A percentile compares a stretch with the other conserved stretches of the same genome.
Conservation (phyloP, 2,329 filamentous ascomycete species). For the Colletotrichum sp. region DNA sequence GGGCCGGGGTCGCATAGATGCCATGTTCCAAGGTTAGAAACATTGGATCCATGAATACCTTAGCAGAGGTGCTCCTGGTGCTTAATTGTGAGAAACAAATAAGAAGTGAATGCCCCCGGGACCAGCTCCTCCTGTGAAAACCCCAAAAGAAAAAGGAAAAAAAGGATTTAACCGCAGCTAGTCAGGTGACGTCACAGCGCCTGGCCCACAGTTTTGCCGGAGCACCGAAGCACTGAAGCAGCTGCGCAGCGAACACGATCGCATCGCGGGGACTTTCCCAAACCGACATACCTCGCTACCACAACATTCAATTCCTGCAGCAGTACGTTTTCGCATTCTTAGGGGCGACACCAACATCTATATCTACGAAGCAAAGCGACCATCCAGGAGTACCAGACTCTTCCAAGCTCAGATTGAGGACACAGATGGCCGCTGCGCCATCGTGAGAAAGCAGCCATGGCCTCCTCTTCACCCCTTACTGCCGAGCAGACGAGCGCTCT, state of each 20-base stretch:
- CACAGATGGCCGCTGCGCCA: not conserved
- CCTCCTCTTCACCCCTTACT: slow-evolving; percentile 27
- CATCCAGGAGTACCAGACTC: not conserved
- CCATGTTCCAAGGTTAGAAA: not conserved
- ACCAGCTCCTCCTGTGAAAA: not conserved
- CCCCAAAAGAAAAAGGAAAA: not conserved
- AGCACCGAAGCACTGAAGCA: not conserved
- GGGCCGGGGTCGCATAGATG: not conserved
- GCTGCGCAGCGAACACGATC: not conserved
- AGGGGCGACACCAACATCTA: not conserved
- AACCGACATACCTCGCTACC: not conserved
- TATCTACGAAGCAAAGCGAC: not conserved
- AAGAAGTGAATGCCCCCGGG: not conserved
- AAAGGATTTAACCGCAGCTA: not conserved
- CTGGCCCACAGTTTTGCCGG: not conserved
- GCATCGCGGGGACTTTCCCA: not conserved
- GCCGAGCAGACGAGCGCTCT: slow-evolving; percentile 55
- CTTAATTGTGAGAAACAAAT: not conserved
- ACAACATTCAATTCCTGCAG: not conserved
- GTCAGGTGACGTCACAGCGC: not conserved
- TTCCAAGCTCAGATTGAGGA: not conserved
- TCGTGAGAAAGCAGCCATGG: not conserved
- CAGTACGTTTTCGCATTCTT: fast-evolving
- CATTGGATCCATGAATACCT: not conserved
- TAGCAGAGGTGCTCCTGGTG: not conserved